Conservation (phyloP, 2,329 filamentous ascomycete genomes). For the Albophoma yamanashiensis region DNA sequence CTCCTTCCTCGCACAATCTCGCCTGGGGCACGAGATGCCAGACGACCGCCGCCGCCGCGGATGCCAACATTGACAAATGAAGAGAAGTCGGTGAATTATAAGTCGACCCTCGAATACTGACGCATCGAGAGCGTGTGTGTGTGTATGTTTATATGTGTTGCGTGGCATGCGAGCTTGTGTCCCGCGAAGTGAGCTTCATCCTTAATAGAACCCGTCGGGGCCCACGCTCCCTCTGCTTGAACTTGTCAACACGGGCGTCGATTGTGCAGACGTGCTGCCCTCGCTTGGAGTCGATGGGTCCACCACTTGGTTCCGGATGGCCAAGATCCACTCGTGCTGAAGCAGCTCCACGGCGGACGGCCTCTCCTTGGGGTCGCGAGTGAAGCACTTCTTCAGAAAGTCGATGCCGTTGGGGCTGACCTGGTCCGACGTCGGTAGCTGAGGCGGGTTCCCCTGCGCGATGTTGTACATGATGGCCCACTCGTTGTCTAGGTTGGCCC, state of each 20-base stretch:
- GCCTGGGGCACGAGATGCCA: neutral
- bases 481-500: constrained; percentile 94
- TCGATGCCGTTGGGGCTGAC: constrained; percentile 77
- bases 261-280: constrained; percentile 28
- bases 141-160: neutral
- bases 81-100: neutral
- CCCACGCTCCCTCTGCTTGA: constrained; percentile 19
- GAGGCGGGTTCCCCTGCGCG: constrained; percentile 87
- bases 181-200: neutral
- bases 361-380: constrained; percentile 68
- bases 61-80: neutral
- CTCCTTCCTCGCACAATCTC: neutral
- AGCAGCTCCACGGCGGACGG: constrained; percentile 79
- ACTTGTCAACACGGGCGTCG: constrained; percentile 19
- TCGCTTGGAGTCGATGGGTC: constrained; percentile 55
- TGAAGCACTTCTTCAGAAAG: constrained; percentile 80
- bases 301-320: constrained; percentile 53
- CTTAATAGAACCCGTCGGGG: constrained; percentile 13
- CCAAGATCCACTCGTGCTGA: constrained; percentile 84
- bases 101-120: neutral
- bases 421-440: constrained; percentile 72
- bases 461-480: constrained; percentile 99
- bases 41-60: neutral
- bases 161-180: neutral
- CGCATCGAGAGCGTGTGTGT: neutral